A percentile compares a stretch with the other conserved stretches of the same genome.
These are phyloP conservation scores for Chalaropsis ovoidea DNA, from an alignment of 2,329 filamentous ascomycete species.

Conservation along the genomic window DNA sequence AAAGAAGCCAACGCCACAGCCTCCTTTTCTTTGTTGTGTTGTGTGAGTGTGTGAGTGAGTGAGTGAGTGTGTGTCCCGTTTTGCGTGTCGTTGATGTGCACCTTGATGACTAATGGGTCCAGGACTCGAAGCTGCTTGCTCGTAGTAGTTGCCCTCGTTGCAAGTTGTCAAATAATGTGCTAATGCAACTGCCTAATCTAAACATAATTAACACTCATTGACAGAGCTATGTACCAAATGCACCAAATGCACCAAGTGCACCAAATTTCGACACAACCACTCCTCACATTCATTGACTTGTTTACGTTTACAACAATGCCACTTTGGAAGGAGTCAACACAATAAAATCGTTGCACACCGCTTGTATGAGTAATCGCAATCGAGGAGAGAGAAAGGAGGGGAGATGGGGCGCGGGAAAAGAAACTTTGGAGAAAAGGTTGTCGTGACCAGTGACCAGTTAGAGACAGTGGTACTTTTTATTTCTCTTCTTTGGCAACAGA, in stretches of 20 bases:
- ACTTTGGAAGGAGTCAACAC: background rate
- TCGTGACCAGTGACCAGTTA: too few species aligned
- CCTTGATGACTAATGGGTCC: background rate
- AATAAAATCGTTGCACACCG: background rate
- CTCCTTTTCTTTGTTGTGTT: too few species aligned
- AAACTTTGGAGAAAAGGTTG: background rate
- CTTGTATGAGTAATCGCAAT: slow-evolving; percentile 2
- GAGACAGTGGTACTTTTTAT: too few species aligned
- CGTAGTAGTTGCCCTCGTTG: background rate
- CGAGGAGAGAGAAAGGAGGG: background rate
- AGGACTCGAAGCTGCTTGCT: background rate
- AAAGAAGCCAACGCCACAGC: background rate
- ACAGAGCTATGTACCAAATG: too few species aligned
- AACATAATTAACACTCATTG: too few species aligned
- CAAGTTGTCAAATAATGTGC: background rate
- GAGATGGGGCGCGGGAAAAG: background rate
- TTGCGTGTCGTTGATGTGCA: background rate
- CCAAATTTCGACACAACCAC: too few species aligned
- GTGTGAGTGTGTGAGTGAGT: background rate
- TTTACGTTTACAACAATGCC: background rate
- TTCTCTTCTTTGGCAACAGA: too few species aligned
- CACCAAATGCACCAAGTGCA: too few species aligned
- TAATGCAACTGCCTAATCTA: background rate
- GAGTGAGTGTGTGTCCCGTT: too few species aligned
- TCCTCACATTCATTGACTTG: too few species aligned